Base-by-base conservation (phyloP, 2,329 filamentous ascomycete species). In the Claviceps sp. region DNA sequence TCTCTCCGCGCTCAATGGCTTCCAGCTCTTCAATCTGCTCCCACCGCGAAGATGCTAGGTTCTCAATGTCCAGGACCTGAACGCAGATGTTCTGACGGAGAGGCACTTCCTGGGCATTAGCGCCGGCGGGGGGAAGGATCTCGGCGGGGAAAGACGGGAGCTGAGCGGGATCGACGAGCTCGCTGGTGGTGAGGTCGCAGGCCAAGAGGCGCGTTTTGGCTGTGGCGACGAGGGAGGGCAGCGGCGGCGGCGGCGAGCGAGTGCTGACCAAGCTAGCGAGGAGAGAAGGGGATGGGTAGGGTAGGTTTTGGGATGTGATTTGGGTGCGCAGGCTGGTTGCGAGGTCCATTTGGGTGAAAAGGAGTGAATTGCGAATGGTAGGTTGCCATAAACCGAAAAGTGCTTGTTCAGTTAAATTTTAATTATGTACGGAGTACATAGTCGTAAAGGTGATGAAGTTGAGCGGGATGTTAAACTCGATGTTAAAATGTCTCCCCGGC, bases 11-110 rank as follows among this genome's bases (percentile, higher is more conserved):
- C 61, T 85, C 81, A 45, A 82, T 72, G 44, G 82, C 78, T 65
- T 91, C 86, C 6, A 93, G 79, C 37, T 83, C 81, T 65, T 96
- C 88, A 37, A 95, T 78, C 66, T 96, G 88, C 57, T 88, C 84
- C 88, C 90, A 95, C 50, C 85, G 78, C 59, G 85, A 88, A 50
- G 78, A 76, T 2, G 83, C 78, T 20, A 97, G 76, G 62, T 97
- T 90, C 62, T 95, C 85, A 7, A 97, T 74, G 60, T 94, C 89
- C 1, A 95, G 70, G 1, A 97, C 79, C 66, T 97, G 93, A 1
- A 93, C 84, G 3, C 84, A 73, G 1, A 91, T 73, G 37, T 87
- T 78, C 1, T 74, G 74, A 0, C 70, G 55, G 0, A 97, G 70
- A 0, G 67, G 70, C 4, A 71, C 67, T 54, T 87, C 79, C 56